Evolutionary conservation across 2,329 filamentous ascomycete species (phyloP).

Genomic region (Fusarium pseudoanthophilum): DNA sequence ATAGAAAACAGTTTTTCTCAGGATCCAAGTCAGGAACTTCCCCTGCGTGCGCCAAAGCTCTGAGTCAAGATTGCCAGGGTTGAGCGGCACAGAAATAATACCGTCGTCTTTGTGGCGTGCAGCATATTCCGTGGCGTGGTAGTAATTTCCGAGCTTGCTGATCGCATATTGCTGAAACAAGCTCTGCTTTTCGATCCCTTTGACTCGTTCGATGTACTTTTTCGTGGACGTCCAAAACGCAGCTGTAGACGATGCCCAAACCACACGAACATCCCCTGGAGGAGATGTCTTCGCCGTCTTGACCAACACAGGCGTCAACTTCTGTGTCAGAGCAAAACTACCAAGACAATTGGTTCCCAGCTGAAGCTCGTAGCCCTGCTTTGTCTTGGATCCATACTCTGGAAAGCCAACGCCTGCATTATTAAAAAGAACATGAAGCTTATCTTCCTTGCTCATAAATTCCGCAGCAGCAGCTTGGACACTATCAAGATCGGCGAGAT

Average conservation of each 20-base stretch:
- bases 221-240: conserved; percentile 16
- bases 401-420: conserved; percentile 56
- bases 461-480: conserved; percentile 42
- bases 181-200: conserved; percentile 23
- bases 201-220: conserved; percentile 39
- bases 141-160: conserved; percentile 49
- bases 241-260: conserved; percentile 48
- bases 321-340: conserved; percentile 53
- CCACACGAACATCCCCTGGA: conserved; percentile 43
- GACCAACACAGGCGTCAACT: conserved; percentile 49
- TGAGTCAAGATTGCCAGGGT: conserved; percentile 54
- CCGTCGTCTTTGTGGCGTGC: conserved; percentile 43
- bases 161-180: conserved; percentile 38
- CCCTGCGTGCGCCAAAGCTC: conserved; percentile 50
- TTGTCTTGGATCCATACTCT: conserved; percentile 51
- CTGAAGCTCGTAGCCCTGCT: conserved; percentile 55
- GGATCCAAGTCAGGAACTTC: conserved; percentile 20
- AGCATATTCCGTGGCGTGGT: conserved; percentile 48
- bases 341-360: conserved; percentile 56
- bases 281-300: conserved; percentile 48
- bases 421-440: conserved; percentile 54
- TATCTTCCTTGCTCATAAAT: conserved; percentile 37
- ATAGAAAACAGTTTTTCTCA: conserved; percentile 38
- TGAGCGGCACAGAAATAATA: conserved; percentile 48
- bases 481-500: conserved; percentile 51